Evolutionary conservation across 768 basidiomycete genomes (phyloP), one percentile per base, ranked within the genome.

Genomic region (Suillus occidentalis): DNA sequence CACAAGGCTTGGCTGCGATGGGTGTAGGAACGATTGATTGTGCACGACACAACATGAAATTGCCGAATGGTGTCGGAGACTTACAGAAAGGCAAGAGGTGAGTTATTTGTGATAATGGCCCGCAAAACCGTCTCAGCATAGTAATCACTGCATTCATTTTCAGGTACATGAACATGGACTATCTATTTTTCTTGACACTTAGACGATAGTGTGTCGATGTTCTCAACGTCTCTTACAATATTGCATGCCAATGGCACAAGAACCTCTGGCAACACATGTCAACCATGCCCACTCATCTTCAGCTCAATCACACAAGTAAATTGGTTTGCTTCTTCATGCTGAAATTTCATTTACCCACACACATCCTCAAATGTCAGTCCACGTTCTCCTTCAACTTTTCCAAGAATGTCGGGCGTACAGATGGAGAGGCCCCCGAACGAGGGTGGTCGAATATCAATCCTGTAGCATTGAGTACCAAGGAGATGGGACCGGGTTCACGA

Each of bases 1-100:
- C 49, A 18, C 3, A 14, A 6, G 67, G 70, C 0, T 62, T 71
- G 3, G 67, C 69, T 0, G 69, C 74, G 8, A 77, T 70, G 18
- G 77, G 80, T 0, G 64, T 77, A 0, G 77, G 73, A 0, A 68
- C 67, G 0, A 66, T 72, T 1, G 69, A 73, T 25, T 80, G 79
- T 62, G 70, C 68, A 13, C 62, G 53, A 0, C 70, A 72, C 37
- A 64, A 66, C 22, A 60, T 72, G 63, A 65, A 53, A 42, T 42
- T 42, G 16, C 40, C 40, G 3, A 42, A 42, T 42, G 40, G 40
- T 6, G 9, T 60, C 58, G 3, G 22, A 28, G 36, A 28, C 22
- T 60, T 37, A 34, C 28, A 25, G 22, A 37, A 60, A 34, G 25
- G 37, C 12, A 20, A 28, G 28, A 22, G 31, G 25, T 22, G 20